A percentile compares a stretch with the other conserved stretches of the same genome.
These are phyloP conservation scores for Artemisia tridentata DNA, from an alignment of 129 eudicot genomes.

Conservation along the genomic window DNA sequence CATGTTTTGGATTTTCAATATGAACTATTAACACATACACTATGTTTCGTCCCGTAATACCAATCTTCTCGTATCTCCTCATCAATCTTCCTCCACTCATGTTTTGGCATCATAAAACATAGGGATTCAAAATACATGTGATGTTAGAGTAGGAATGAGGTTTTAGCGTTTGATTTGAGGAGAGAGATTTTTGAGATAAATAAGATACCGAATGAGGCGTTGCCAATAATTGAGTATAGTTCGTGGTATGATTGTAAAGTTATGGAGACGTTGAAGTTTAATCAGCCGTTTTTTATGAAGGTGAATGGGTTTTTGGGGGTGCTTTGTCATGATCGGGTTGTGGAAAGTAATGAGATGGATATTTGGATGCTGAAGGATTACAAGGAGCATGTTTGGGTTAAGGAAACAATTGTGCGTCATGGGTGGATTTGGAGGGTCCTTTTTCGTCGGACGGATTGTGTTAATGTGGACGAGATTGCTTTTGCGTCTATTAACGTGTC, in stretches of 20 bases:
- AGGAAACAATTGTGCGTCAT: too few species aligned
- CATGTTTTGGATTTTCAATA: too few species aligned
- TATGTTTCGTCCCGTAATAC: background rate
- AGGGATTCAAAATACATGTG: background rate
- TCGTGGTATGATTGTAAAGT: background rate
- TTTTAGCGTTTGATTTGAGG: conserved; percentile 1
- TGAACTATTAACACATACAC: too few species aligned
- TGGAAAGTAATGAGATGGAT: too few species aligned
- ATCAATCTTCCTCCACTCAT: too few species aligned
- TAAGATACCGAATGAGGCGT: background rate
- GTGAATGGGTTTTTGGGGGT: too few species aligned
- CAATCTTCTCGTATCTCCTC: background rate
- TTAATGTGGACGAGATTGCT: background rate
- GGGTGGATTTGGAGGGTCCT: background rate
- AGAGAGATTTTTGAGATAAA: background rate
- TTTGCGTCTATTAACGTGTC: background rate
- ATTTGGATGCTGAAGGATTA: too few species aligned
- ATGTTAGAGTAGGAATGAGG: too few species aligned
- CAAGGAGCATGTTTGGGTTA: too few species aligned
- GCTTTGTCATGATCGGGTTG: too few species aligned
- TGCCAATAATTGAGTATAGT: background rate
- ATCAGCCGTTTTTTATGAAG: too few species aligned
- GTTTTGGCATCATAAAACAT: too few species aligned
- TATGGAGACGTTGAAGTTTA: background rate
- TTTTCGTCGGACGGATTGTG: background rate